A percentile compares a stretch with the other conserved stretches of the same genome.
Conservation (phyloP, 495 filamentous ascomycete species). For the Lindgomyces ingoldianus region DNA sequence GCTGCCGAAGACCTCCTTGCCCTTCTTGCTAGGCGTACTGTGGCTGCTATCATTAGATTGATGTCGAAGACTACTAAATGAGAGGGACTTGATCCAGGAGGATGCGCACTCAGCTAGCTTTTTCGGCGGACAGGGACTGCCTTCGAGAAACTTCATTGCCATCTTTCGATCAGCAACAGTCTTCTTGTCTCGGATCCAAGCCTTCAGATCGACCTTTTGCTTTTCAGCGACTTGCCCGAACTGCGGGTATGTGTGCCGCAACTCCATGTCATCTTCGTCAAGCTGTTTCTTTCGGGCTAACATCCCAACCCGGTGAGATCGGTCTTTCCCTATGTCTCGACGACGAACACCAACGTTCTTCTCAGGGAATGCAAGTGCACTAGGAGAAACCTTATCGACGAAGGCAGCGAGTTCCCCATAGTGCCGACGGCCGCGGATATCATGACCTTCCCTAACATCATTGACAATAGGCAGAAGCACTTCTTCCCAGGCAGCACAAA, state of each 20-base stretch:
- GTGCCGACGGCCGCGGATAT: slow-evolving; percentile 12
- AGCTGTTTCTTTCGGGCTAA: not conserved
- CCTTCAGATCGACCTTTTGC: slow-evolving; percentile 7
- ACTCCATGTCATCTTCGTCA: slow-evolving; percentile 9
- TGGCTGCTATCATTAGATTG: not conserved
- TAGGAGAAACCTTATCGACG: slow-evolving; percentile 16
- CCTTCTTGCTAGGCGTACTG: not conserved
- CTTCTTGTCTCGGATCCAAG: slow-evolving; percentile 12
- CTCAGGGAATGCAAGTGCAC: slow-evolving; percentile 24
- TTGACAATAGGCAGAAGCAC: slow-evolving; percentile 27
- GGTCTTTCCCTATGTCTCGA: not conserved
- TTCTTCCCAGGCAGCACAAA: slow-evolving; percentile 18
- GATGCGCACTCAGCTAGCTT: not conserved
- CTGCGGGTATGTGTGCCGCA: slow-evolving; percentile 3
- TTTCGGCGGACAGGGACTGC: not conserved
- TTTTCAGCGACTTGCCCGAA: slow-evolving; percentile 26
- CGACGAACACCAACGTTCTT: slow-evolving; percentile 8
- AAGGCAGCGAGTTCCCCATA: slow-evolving; percentile 27
- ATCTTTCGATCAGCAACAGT: not conserved
- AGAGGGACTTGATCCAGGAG: not conserved
- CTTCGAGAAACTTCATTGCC: not conserved
- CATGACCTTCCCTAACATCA: slow-evolving; percentile 15
- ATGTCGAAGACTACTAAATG: not conserved
- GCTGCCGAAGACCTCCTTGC: not conserved
- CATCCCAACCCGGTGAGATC: too few species aligned